phyloP scores from a whole-genome alignment of 345 rosid species.

The Aethionema arabicum region DNA sequence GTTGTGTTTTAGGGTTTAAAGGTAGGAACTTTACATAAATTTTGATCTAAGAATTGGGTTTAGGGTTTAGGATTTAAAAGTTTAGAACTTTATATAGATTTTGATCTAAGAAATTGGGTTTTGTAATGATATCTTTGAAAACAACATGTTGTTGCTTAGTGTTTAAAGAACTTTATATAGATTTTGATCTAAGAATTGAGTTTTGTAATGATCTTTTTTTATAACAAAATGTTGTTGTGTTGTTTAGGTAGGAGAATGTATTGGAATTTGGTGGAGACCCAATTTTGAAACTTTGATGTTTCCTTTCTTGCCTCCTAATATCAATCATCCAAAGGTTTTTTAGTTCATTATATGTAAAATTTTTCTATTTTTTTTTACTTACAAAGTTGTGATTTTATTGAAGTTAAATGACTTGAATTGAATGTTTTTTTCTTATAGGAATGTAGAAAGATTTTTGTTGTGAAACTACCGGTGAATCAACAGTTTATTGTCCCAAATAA shows the following conservation, averaged over 20 bases:
- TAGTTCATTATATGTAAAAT: neutral
- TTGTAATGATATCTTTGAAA: constrained; percentile 13
- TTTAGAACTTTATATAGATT: constrained; percentile 32
- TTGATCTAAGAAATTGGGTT: neutral
- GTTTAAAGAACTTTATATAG: too few relatives aligned
- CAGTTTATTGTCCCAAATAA: constrained; percentile 75
- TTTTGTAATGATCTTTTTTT: constrained; percentile 10
- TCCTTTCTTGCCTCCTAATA: constrained; percentile 66
- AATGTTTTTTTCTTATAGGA: constrained; percentile 43
- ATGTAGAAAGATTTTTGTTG: constrained; percentile 75
- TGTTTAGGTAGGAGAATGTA: constrained; percentile 67
- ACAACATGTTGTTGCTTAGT: neutral
- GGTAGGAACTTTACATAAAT: constrained; percentile 42
- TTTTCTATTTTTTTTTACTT: too few relatives aligned
- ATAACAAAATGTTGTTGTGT: neutral
- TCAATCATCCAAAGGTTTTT: constrained; percentile 67
- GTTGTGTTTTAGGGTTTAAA: constrained; percentile 50
- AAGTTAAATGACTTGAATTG: too few relatives aligned
- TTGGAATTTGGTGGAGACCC: constrained; percentile 91
- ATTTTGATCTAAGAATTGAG: neutral
- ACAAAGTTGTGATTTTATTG: too few relatives aligned
- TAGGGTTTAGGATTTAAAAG: constrained; percentile 55
- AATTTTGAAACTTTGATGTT: constrained; percentile 63
- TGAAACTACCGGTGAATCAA: constrained; percentile 54
- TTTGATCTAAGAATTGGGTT: neutral